phyloP scores from a whole-genome alignment of 2,329 filamentous ascomycete genomes.

The Keithomyces neogunnii region DNA sequence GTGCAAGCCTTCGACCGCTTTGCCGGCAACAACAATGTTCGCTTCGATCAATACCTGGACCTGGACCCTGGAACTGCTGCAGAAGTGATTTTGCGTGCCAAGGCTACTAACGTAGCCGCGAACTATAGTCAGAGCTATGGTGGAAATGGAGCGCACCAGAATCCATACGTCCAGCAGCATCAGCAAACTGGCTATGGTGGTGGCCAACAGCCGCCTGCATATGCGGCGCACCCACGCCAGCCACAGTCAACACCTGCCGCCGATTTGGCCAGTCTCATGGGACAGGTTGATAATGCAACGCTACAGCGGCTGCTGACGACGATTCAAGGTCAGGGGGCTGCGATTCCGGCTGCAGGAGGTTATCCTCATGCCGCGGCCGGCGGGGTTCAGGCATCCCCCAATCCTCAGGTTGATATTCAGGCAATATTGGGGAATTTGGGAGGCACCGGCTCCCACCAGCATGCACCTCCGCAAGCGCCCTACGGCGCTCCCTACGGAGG shows the following conservation, averaged over 20 bases:
- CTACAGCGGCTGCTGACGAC: conserved; percentile 63
- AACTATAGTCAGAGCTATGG: conserved; percentile 23
- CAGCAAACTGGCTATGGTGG: conserved; percentile 16
- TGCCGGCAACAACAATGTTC: conserved; percentile 63
- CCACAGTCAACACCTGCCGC: conserved; percentile 26
- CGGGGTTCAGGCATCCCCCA: conserved; percentile 13
- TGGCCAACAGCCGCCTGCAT: conserved; percentile 20
- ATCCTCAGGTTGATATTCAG: conserved; percentile 34
- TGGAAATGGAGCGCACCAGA: conserved; percentile 17
- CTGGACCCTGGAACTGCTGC: conserved; percentile 71
- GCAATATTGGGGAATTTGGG: conserved; percentile 35
- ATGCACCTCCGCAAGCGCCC: conserved; percentile 13
- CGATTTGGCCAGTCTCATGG: conserved; percentile 57
- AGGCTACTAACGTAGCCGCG: conserved; percentile 29
- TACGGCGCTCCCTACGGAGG: conserved; percentile 23
- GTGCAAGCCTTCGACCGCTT: conserved; percentile 81
- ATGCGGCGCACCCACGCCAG: conserved; percentile 22
- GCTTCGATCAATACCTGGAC: conserved; percentile 81
- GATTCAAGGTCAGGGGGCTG: conserved; percentile 27
- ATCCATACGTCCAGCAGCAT: conserved; percentile 22
- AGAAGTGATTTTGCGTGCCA: conserved; percentile 70
- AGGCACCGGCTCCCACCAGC: conserved; percentile 14
- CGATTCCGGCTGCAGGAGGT: conserved; percentile 2
- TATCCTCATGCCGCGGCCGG: conserved; percentile 4
- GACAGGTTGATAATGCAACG: conserved; percentile 58